A percentile compares a stretch with the other conserved stretches of the same genome.
Conservation (phyloP, 345 rosid species). For the Erysimum cheiranthoides region DNA sequence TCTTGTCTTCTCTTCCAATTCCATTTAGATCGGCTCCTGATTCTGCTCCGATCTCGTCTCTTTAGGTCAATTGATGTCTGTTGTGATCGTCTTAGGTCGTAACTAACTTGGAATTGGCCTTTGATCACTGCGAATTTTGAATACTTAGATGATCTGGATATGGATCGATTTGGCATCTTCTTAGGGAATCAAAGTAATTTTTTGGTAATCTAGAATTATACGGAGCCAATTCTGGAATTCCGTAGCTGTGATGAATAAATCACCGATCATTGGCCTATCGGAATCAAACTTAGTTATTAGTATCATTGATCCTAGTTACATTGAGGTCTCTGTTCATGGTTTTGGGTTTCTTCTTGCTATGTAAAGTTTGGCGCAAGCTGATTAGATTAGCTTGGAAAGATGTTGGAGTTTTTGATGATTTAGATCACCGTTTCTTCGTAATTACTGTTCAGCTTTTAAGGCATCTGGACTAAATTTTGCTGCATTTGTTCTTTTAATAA, state of each 20-base stretch:
- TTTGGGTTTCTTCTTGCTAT: neutral
- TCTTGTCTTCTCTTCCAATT: neutral
- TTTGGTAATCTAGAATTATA: neutral
- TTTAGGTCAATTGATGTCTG: neutral
- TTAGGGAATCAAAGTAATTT: neutral
- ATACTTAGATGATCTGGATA: neutral
- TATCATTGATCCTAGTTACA: slow-evolving; percentile 7
- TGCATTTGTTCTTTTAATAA: slow-evolving; percentile 3
- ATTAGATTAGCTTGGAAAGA: neutral
- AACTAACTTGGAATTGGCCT: slow-evolving; percentile 8
- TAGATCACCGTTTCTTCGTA: neutral
- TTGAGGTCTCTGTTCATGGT: slow-evolving; percentile 5
- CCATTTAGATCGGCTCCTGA: slow-evolving; percentile 20
- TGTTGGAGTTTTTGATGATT: neutral
- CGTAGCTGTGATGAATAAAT: neutral
- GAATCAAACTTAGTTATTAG: neutral
- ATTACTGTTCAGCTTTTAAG: neutral
- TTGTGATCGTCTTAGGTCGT: neutral
- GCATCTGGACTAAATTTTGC: neutral
- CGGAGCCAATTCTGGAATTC: neutral
- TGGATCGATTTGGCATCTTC: slow-evolving; percentile 2
- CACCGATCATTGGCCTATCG: neutral
- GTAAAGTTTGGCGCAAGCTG: neutral
- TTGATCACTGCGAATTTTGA: slow-evolving; percentile 2
- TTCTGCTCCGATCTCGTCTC: slow-evolving; percentile 30